Percentiles rank a stretch among this genome's conserved stretches.
These are phyloP conservation scores for Maudiozyma saulgeensis DNA, from an alignment of 805 yeast genomes.

Conservation along the genomic window DNA sequence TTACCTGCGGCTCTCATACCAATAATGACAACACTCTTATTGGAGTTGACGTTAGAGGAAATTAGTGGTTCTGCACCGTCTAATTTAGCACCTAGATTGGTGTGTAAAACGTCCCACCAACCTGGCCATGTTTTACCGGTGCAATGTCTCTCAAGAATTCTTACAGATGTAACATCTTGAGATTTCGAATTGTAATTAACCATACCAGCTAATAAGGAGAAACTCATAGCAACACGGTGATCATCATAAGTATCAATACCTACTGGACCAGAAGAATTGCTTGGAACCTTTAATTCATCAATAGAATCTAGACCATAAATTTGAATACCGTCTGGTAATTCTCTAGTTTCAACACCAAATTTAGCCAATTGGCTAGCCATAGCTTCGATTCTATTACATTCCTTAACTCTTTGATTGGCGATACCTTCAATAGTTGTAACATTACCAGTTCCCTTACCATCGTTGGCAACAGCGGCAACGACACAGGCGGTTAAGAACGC, in stretches of 20 bases:
- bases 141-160: constrained; percentile 78
- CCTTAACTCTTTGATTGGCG: constrained; percentile 96
- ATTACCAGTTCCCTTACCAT: constrained; percentile 31
- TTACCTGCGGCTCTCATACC: constrained; percentile 99
- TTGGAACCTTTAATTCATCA: constrained; percentile 45
- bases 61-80: constrained; percentile 57
- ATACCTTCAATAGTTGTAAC: constrained; percentile 84
- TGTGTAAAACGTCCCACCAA: constrained; percentile 93
- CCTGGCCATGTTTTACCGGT: constrained; percentile 99
- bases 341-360: constrained; percentile 80
- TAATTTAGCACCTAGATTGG: constrained; percentile 50
- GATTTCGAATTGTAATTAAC: constrained; percentile 21
- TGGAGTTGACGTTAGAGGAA: constrained; percentile 4
- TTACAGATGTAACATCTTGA: constrained; percentile 39
- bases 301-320: constrained; percentile 57
- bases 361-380: constrained; percentile 84
- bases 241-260: constrained; percentile 83
- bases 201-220: constrained; percentile 77
- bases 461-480: constrained; percentile 84
- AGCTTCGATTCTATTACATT: constrained; percentile 91
- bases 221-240: constrained; percentile 97
- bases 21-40: constrained; percentile 57
- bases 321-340: constrained; percentile 86
- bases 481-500: constrained; percentile 96
- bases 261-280: constrained; percentile 30